Base-by-base conservation (phyloP, 441 rosid species). In the Populus trichocarpa region DNA sequence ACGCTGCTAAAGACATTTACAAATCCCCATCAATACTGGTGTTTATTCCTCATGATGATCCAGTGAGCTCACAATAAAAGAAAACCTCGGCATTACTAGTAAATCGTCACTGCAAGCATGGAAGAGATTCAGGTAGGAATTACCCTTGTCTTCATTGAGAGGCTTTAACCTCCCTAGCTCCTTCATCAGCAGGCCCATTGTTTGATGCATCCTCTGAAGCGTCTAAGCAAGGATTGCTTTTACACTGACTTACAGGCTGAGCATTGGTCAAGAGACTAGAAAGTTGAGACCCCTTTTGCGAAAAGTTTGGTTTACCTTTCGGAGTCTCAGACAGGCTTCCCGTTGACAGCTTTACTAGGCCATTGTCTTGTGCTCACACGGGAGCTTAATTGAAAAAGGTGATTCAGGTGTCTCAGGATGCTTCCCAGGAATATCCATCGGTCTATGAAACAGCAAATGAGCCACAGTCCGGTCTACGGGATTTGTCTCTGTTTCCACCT, bases 81-180 rank as follows among this genome's bases (percentile, higher is more conserved):
- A 30, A 30, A 30, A 30, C 32, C 32, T 30, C 32, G 32, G 5
- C 32, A 30, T 30, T 30, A 30, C 32, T 30, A 30, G 32, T 30
- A 30, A 30, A 30, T 30, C 32, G 32, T 30, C 32, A 30, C 32
- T 30, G 32, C 32, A 30, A 30, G 32, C 32, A 30, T 30, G 32
- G 32, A 30, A 30, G 32, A 30, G 32, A 30, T 30, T 30, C 32
- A 30, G 32, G 32, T 30, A 30, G 83, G 85, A 86, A 88, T 82
- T 87, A 90, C 92, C 93, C 85, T 77, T 76, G 53, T 8, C 73
- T 82, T 88, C 86, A 86, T 25, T 84, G 76, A 42, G 84, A 81
- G 69, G 90, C 82, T 76, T 87, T 88, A 61, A 72, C 76, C 77
- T 79, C 87, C 75, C 83, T 79, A 69, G 78, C 81, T 73, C 78